Conservation (phyloP, 352 stramenopile species). For the Globisporangium middletonii region DNA sequence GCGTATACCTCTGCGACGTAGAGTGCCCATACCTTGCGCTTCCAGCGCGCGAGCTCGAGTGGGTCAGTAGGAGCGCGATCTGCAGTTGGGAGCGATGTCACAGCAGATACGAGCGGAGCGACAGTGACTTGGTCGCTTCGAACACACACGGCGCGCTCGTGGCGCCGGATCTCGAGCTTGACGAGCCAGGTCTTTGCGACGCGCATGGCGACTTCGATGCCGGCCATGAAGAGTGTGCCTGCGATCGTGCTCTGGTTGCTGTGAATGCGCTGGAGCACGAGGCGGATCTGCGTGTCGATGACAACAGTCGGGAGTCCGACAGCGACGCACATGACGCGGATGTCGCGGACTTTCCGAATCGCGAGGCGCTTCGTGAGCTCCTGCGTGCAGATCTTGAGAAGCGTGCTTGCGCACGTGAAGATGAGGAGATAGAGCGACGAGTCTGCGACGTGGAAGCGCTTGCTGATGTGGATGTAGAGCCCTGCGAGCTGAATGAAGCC, state of each 20-base stretch:
- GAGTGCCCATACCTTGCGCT: neutral
- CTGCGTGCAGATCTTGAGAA: conserved; percentile 26
- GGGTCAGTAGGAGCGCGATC: neutral
- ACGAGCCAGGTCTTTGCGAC: conserved; percentile 12
- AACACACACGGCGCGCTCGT: neutral
- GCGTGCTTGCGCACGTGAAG: conserved; percentile 22
- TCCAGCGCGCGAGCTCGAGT: neutral
- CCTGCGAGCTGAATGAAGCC: neutral
- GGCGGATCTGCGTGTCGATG: conserved; percentile 34
- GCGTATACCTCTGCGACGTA: neutral
- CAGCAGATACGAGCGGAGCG: neutral
- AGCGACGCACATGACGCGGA: conserved; percentile 30
- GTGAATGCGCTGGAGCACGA: conserved; percentile 22
- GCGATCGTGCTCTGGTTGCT: conserved; percentile 16
- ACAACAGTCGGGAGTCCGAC: conserved; percentile 31
- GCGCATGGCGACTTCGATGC: conserved; percentile 22
- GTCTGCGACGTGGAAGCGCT: neutral
- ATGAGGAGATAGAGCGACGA: neutral
- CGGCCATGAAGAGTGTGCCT: conserved; percentile 18
- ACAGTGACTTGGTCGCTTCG: neutral
- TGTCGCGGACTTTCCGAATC: conserved; percentile 23
- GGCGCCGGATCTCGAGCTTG: neutral
- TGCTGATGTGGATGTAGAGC: neutral
- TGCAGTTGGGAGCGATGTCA: neutral
- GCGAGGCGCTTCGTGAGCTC: conserved; percentile 24